Evolutionary conservation across 2,329 filamentous ascomycete genomes (phyloP).

Genomic region (Xylariales sp.): DNA sequence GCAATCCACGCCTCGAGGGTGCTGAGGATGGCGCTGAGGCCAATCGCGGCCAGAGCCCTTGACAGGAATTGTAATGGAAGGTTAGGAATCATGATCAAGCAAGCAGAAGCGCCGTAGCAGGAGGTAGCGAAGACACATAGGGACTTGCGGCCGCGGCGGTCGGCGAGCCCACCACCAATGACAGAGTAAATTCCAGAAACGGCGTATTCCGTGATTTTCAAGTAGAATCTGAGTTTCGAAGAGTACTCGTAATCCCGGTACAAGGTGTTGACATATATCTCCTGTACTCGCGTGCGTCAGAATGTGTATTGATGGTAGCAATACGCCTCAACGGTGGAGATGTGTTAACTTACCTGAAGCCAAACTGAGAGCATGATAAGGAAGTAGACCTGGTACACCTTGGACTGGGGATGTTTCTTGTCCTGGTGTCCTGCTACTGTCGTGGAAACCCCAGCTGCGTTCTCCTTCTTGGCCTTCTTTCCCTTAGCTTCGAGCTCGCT

Average conservation of each 20-base stretch:
- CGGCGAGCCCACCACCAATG: constrained; percentile 32
- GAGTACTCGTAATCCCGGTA: constrained; percentile 21
- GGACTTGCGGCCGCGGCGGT: constrained; percentile 42
- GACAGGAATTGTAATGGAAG: constrained; percentile 45
- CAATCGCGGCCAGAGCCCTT: constrained; percentile 49
- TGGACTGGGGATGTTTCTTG: constrained; percentile 30
- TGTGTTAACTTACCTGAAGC: constrained; percentile 38
- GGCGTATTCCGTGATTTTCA: constrained; percentile 44
- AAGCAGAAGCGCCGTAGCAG: constrained; percentile 46
- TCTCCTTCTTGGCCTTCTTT: constrained; percentile 7
- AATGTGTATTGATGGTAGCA: too few relatives aligned
- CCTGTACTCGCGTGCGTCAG: too few relatives aligned
- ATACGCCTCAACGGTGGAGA: too few relatives aligned
- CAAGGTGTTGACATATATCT: constrained; percentile 15
- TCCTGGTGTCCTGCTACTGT: constrained; percentile 16
- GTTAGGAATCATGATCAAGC: constrained; percentile 41
- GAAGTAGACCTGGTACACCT: constrained; percentile 38
- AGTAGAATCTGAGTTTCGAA: constrained; percentile 19
- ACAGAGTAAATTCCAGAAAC: constrained; percentile 41
- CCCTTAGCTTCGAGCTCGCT: constrained; percentile 12
- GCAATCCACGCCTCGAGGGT: constrained; percentile 60
- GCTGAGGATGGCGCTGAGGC: constrained; percentile 52
- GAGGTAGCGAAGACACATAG: constrained; percentile 51
- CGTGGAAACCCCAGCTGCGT: too few relatives aligned
- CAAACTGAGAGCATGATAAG: constrained; percentile 40